Conservation (phyloP, 768 basidiomycete genomes). For the Boletus eberwhitei region DNA sequence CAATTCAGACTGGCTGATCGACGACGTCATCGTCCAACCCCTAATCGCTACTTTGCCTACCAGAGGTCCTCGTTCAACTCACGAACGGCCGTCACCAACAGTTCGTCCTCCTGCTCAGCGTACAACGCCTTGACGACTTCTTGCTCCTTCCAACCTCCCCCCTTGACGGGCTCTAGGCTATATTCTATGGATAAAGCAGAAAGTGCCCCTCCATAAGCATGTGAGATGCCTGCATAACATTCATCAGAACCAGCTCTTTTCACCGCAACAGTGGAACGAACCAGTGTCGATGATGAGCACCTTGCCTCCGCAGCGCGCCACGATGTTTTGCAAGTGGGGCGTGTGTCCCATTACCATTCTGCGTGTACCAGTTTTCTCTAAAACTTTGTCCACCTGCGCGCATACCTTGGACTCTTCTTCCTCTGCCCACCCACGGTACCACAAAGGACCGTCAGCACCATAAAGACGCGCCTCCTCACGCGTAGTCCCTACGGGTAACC, state of each 20-base stretch:
- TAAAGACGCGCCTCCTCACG: constrained; percentile 70
- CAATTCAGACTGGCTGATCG: constrained; percentile 4
- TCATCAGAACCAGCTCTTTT: constrained; percentile 7
- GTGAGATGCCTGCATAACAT: constrained; percentile 69
- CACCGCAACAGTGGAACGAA: constrained; percentile 22
- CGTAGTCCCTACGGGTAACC: constrained; percentile 65
- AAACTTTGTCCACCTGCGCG: constrained; percentile 62
- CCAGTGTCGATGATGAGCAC: constrained; percentile 96
- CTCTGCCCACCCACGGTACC: constrained; percentile 94
- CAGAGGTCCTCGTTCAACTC: constrained; percentile 25
- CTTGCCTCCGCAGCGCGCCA: constrained; percentile 84
- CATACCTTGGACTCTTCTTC: constrained; percentile 71
- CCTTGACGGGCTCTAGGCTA: constrained; percentile 60
- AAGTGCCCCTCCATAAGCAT: constrained; percentile 90
- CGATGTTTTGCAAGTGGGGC: constrained; percentile 84
- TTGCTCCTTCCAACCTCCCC: constrained; percentile 35
- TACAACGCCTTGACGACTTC: constrained; percentile 36
- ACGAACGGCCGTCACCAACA: constrained; percentile 25
- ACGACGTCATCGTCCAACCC: constrained; percentile 23
- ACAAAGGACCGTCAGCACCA: constrained; percentile 75
- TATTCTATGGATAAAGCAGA: constrained; percentile 89
- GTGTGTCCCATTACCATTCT: constrained; percentile 98
- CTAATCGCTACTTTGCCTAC: constrained; percentile 11
- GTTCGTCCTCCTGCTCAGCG: constrained; percentile 30
- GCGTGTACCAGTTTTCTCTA: constrained; percentile 73